Base-by-base conservation (phyloP, 78 protist genomes). In the Dictyostelium brefeldianum region DNA sequence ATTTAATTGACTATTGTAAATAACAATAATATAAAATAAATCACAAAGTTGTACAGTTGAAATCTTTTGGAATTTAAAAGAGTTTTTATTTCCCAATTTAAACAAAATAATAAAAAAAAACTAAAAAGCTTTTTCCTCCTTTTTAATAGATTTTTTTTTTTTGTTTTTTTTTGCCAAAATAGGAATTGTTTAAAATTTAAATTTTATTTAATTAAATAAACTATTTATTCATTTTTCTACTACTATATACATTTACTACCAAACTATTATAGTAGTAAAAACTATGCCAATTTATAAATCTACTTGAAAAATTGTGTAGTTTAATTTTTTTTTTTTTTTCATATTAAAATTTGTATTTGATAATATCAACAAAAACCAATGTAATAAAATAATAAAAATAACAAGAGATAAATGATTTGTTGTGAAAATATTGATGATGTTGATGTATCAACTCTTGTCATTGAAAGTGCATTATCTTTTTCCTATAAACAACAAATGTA, bases 401-500 rank as follows among this genome's bases (percentile, higher is more conserved):
- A 2, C 12, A 54, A 12, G 12, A 57, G 18, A 54, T 54, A 78
- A 14, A 78, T 11, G 29, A 78, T 78, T 54, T 78, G 83, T 78
- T 78, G 83, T 4, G 69, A 53, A 56, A 36, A 22, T 2, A 78
- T 17, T 5, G 83, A 78, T 31, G 83, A 20, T 10, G 56, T 53
- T 78, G 83, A 17, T 31, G 46, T 29, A 8, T 15, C 14, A 29
- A 53, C 69, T 41, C 83, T 78, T 11, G 64, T 78, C 22, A 78
- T 12, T 31, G 83, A 53, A 17, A 78, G 31, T 17, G 47, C 65
- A n/a, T 53, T 48, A 53, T 78, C 83, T 18, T 54, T 25, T 78
- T 78, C 83, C 83, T 78, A 18, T 78, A 71, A 14, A 5, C 7
- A 14, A 67, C 7, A n/a, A n/a, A n/a, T 57, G 17, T 57, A 1